phyloP scores from a whole-genome alignment of 805 yeast genomes.

The Aciculoconidium aculeatum region DNA sequence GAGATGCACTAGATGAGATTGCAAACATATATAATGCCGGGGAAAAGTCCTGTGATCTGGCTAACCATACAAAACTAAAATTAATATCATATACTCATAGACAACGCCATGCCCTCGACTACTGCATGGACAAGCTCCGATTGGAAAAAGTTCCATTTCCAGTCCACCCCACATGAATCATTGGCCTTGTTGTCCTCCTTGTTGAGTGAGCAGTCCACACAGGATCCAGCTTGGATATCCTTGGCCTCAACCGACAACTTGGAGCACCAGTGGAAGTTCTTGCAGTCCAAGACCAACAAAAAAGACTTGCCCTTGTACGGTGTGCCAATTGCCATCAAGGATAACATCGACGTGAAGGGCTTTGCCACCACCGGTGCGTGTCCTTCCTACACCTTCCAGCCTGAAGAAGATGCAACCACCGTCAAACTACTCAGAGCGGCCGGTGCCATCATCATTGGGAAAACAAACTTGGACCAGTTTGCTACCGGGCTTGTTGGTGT shows the following conservation, averaged over 20 bases:
- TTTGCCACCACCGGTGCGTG: slow-evolving; percentile 93
- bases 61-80: too few relatives aligned
- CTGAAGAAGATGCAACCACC: slow-evolving; percentile 68
- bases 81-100: too few relatives aligned
- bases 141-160: slow-evolving; percentile 68
- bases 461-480: slow-evolving; percentile 93
- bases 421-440: slow-evolving; percentile 71
- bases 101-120: too few relatives aligned
- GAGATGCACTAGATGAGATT: too few relatives aligned
- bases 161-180: slow-evolving; percentile 58
- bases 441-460: slow-evolving; percentile 92
- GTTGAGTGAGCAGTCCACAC: slow-evolving; percentile 39
- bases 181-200: slow-evolving; percentile 41
- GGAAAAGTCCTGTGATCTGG: too few relatives aligned
- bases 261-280: slow-evolving; percentile 68
- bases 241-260: slow-evolving; percentile 59
- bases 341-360: slow-evolving; percentile 83
- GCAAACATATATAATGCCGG: too few relatives aligned
- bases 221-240: slow-evolving; percentile 92
- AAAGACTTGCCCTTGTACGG: slow-evolving; percentile 69
- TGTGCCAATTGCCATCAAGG: slow-evolving; percentile 93
- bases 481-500: slow-evolving; percentile 97
- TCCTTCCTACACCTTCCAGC: slow-evolving; percentile 70
- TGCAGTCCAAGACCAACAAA: slow-evolving; percentile 58
- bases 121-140: slow-evolving; percentile 78